Percentiles rank a stretch among this genome's conserved stretches.
phyloP scores from a whole-genome alignment of 768 basidiomycete genomes.

The Termitomyces eurrhizus region DNA sequence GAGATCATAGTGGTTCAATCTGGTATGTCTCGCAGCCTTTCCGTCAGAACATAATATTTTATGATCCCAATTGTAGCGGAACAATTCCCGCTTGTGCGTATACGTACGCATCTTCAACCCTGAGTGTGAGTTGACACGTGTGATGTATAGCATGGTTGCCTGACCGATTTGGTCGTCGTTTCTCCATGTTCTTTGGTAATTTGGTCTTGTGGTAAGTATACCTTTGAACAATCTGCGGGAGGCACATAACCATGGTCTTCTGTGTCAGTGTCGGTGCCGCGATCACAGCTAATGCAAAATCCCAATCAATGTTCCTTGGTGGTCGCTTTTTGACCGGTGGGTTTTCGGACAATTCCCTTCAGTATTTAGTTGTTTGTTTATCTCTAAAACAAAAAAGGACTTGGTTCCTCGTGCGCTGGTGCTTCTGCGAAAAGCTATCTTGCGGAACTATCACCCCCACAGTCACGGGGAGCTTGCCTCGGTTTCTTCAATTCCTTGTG shows the following conservation, averaged over 20 bases:
- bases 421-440: constrained; percentile 49
- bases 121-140: not conserved
- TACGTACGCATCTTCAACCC: not conserved
- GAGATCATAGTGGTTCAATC: constrained; percentile 31
- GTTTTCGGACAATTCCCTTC: constrained; percentile 1
- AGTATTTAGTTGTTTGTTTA: constrained; percentile 6
- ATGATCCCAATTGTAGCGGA: constrained; percentile 25
- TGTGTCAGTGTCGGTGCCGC: constrained; percentile 38
- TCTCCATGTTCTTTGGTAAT: constrained; percentile 48
- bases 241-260: not conserved
- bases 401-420: constrained; percentile 41
- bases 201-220: constrained; percentile 35
- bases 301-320: constrained; percentile 40
- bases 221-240: constrained; percentile 2
- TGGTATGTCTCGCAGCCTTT: constrained; percentile 21
- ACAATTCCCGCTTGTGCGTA: constrained; percentile 41
- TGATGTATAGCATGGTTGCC: constrained; percentile 35
- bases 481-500: constrained; percentile 52
- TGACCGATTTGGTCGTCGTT: constrained; percentile 46
- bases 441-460: constrained; percentile 46
- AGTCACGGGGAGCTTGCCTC: constrained; percentile 44
- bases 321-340: constrained; percentile 49
- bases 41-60: constrained; percentile 20
- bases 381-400: constrained; percentile 16
- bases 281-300: constrained; percentile 45